Base-by-base conservation (phyloP, 257 asterid genomes). In the Haberlea rhodopensis region DNA sequence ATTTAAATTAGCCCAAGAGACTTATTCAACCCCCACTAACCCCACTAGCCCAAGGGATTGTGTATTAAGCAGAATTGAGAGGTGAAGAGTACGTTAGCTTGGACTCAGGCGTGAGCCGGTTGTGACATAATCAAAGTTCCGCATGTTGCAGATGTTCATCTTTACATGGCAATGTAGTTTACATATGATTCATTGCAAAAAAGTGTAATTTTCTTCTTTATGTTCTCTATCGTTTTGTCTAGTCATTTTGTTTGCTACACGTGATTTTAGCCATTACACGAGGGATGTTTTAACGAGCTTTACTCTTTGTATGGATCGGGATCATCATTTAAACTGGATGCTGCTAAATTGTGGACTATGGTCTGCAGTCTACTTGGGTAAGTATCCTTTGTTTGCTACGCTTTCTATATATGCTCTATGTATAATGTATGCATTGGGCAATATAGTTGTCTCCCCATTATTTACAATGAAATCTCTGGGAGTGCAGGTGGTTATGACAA, bases 301-400 rank as follows among this genome's bases (percentile, higher is more conserved):
- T 51, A 7, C 61, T 55, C 18, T 45, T 75, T 78, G 84, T 84
- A 80, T 81, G 79, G 56, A 53, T 32, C 27, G 70, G 68, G 76
- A 59, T 79, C 60, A 6, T 52, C 15, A 46, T 73, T 75, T 73
- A 13, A 43, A 43, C 32, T 71, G 65, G 73, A 53, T 67, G 78
- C 56, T 77, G 73, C 75, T 60, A 62, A 64, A 53, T 21, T 22
- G 22, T 70, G 29, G 74, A 23, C 43, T n/a, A 19, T 72, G n/a
- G 73, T 46, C 62, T 75, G 60, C 91, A 94, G 99, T 94, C n/a
- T 94, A 94, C 69, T 81, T 94, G 70, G 99, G 99, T 94, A 78
- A 68, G 87, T 73, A 28, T n/a, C 22, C 25, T 5, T 19, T 22
- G 53, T 68, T 27, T 1, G 20, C 8, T 16, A 52, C 37, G 46